phyloP scores from a whole-genome alignment of 805 yeast genomes.

The Hanseniaspora pseudoguilliermondii region DNA sequence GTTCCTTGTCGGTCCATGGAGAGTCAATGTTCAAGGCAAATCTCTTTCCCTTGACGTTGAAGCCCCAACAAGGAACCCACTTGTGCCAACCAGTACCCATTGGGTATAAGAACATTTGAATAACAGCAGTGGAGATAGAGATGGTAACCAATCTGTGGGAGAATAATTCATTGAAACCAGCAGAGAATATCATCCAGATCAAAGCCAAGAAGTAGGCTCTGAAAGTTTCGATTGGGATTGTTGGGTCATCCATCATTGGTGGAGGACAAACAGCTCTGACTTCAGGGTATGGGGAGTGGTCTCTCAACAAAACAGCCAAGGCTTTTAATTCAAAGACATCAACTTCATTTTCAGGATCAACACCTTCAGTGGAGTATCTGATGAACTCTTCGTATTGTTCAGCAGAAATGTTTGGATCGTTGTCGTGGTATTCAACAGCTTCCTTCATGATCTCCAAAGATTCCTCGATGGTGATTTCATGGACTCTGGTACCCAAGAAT shows the following conservation, averaged over 20 bases:
- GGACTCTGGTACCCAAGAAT: constrained; percentile 33
- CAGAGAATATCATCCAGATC: constrained; percentile 39
- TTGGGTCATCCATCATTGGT: constrained; percentile 32
- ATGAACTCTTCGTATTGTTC: constrained; percentile 29
- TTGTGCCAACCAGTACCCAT: constrained; percentile 33
- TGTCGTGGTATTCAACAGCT: constrained; percentile 32
- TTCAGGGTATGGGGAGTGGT: constrained; percentile 50
- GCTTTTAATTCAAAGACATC: constrained; percentile 22
- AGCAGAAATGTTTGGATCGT: constrained; percentile 37
- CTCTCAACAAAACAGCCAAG: constrained; percentile 31
- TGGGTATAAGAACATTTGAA: constrained; percentile 37
- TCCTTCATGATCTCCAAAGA: constrained; percentile 31
- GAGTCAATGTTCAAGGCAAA: constrained; percentile 41
- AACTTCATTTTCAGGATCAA: constrained; percentile 17
- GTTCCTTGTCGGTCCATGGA: constrained; percentile 53
- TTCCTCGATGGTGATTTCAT: constrained; percentile 28
- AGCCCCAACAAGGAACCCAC: constrained; percentile 35
- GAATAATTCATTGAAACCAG: constrained; percentile 46
- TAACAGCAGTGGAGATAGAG: constrained; percentile 31
- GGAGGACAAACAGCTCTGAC: constrained; percentile 51
- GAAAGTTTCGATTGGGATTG: constrained; percentile 38
- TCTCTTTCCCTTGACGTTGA: constrained; percentile 31
- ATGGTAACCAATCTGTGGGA: constrained; percentile 43
- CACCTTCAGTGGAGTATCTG: constrained; percentile 22
- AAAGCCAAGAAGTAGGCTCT: constrained; percentile 30